A percentile compares a stretch with the other conserved stretches of the same genome.
These are phyloP conservation scores for Malassezia japonica DNA, from an alignment of 1,284 basidiomycete species.

Conservation along the genomic window DNA sequence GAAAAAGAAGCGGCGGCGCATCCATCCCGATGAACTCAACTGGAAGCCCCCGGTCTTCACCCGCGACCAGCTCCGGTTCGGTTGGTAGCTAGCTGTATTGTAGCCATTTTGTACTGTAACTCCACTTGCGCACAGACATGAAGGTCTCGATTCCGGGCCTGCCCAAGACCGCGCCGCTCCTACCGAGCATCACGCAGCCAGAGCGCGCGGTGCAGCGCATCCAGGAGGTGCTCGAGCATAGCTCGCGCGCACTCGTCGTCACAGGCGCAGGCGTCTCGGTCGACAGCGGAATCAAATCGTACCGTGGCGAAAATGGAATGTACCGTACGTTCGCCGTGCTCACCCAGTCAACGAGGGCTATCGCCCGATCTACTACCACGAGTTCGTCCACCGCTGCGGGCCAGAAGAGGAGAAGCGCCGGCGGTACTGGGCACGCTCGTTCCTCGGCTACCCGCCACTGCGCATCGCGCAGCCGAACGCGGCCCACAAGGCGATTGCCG, in stretches of 20 bases:
- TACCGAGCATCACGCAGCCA: constrained; percentile 16
- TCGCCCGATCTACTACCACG: constrained; percentile 46
- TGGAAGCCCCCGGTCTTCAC: constrained; percentile 69
- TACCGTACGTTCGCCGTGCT: constrained; percentile 18
- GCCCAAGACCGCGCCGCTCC: constrained; percentile 20
- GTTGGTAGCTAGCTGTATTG: constrained; percentile 23
- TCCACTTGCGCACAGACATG: constrained; percentile 18
- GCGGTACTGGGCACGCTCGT: constrained; percentile 46
- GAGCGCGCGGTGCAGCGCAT: constrained; percentile 24
- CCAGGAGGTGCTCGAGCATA: constrained; percentile 21
- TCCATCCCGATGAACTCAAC: constrained; percentile 65
- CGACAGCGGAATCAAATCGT: constrained; percentile 46
- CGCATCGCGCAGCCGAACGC: constrained; percentile 38
- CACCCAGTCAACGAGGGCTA: constrained; percentile 33
- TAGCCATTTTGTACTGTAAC: neutral
- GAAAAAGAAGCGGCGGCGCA: constrained; percentile 68
- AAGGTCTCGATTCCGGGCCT: constrained; percentile 45
- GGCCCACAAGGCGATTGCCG: constrained; percentile 41
- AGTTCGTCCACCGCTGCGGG: constrained; percentile 29
- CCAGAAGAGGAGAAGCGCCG: constrained; percentile 28
- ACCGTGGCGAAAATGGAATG: constrained; percentile 41
- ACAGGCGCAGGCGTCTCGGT: constrained; percentile 45
- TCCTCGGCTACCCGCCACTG: constrained; percentile 41
- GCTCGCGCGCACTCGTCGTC: constrained; percentile 27
- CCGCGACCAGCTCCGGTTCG: constrained; percentile 39